Base-by-base conservation (phyloP, 2,329 filamentous ascomycete species). In the Xylaria sp. region DNA sequence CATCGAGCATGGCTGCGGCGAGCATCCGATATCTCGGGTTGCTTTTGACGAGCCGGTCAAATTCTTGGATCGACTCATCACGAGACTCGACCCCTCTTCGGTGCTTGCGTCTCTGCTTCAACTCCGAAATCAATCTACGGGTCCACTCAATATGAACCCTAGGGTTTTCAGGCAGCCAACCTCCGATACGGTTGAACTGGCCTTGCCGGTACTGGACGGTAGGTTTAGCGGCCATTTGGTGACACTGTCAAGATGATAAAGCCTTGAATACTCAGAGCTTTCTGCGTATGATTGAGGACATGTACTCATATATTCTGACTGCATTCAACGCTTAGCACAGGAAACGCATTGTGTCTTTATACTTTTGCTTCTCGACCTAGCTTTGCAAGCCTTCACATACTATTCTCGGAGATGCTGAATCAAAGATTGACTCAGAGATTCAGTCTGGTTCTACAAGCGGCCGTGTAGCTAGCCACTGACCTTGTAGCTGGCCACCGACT, bases 21-120 rank as follows among this genome's bases (percentile, higher is more conserved):
- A 64, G 62, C 62, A 64, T 64, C 28, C 54, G 62, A 51, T 57
- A 41, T n/a, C 41, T 57, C 23, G 62, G n/a, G 58, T 44, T 64
- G 44, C 52, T 64, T 28, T 64, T 4, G 28, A 64, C 54, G 51
- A 64, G 28, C 50, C 6, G 13, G 41, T 64, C 62, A 52, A 64
- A 58, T 32, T 28, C 52, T 58, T 64, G 62, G 62, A 64, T 51
- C 28, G 52, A 50, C n/a, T 20, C 28, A 48, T 51, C 61, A 39
- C 2, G 10, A 39, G 56, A 18, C 32, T 50, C 15, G 28, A 44
- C 2, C 37, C 28, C 28, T 44, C 55, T 20, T 25, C 25, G 32
- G 12, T 4, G 44, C 41, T 25, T 37, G 55, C 55, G 34, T 44
- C 32, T 57, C 55, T 57, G 20, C 10, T 57, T 15, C 55, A 57